Evolutionary conservation across 106 monocot genomes (phyloP).

Genomic region (Phalaenopsis aphrodite): DNA sequence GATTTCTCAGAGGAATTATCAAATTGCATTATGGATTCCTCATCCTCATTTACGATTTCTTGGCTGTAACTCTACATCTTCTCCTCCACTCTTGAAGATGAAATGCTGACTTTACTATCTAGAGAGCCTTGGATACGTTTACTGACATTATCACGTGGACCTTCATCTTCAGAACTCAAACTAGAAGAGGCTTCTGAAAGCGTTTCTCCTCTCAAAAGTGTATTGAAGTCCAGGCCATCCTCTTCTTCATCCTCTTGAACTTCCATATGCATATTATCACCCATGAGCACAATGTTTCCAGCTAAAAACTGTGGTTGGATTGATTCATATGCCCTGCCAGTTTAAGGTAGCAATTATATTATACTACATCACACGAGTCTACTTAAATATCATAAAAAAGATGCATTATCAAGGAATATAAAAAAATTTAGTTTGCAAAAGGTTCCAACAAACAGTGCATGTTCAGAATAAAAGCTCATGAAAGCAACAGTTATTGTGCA

Average conservation of each 20-base stretch:
- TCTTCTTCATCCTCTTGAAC: conserved; percentile 61
- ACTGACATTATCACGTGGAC: not conserved
- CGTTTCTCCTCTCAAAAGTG: conserved; percentile 44
- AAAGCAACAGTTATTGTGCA: conserved; percentile 34
- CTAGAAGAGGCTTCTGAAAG: conserved; percentile 58
- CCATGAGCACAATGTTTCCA: conserved; percentile 5
- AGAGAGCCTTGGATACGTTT: conserved; percentile 5
- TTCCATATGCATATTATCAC: conserved; percentile 28
- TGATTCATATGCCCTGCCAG: not conserved
- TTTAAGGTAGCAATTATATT: not conserved
- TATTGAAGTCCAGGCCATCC: conserved; percentile 60
- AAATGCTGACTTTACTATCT: conserved; percentile 7
- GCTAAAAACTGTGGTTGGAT: not conserved
- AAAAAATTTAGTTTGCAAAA: not conserved
- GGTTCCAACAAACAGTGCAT: not conserved
- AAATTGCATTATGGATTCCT: conserved; percentile 25
- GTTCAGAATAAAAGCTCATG: conserved; percentile 6
- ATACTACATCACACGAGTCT: not conserved
- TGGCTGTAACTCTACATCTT: not conserved
- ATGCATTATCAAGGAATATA: not conserved
- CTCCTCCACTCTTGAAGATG: conserved; percentile 6
- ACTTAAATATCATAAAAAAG: not conserved
- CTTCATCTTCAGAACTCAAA: conserved; percentile 57
- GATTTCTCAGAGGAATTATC: conserved; percentile 1
- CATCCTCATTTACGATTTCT: conserved; percentile 21